phyloP scores from a whole-genome alignment of 306 rosid species.

The Trifolium fragiferum region DNA sequence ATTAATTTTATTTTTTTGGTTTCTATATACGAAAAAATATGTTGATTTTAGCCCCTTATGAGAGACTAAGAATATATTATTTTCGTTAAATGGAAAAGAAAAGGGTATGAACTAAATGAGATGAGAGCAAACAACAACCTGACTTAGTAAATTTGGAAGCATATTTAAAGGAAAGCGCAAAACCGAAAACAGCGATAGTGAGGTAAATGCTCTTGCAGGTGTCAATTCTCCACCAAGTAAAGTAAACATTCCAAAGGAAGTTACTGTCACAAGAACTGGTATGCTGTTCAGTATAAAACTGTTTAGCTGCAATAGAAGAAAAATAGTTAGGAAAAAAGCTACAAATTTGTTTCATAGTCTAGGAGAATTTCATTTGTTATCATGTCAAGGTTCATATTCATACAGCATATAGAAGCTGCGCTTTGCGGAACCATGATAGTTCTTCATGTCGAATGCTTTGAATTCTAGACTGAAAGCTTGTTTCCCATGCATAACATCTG shows the following conservation, averaged over 20 bases:
- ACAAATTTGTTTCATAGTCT: conserved; percentile 17
- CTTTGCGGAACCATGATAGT: conserved; percentile 73
- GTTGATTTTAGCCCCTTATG: background rate
- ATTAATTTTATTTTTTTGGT: no score
- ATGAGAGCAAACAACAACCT: conserved; percentile 56
- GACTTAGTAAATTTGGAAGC: conserved; percentile 82
- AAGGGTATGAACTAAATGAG: background rate
- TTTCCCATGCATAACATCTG: conserved; percentile 96
- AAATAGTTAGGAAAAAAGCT: conserved; percentile 34
- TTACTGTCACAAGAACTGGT: conserved; percentile 82
- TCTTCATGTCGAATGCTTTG: conserved; percentile 70
- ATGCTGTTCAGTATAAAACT: conserved; percentile 71
- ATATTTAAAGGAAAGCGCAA: conserved; percentile 75
- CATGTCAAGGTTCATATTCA: conserved; percentile 48
- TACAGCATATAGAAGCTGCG: conserved; percentile 78
- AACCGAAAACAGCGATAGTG: conserved; percentile 79
- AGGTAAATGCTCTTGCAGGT: conserved; percentile 90
- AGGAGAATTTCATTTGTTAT: background rate
- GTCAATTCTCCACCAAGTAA: conserved; percentile 86
- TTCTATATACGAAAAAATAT: no score
- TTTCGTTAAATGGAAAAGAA: background rate
- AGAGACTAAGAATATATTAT: no score
- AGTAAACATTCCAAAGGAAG: conserved; percentile 78
- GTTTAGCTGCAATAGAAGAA: conserved; percentile 65
- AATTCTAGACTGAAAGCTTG: conserved; percentile 75